Base-by-base conservation (phyloP, 2,329 filamentous ascomycete species). In the Ophiostoma montium region DNA sequence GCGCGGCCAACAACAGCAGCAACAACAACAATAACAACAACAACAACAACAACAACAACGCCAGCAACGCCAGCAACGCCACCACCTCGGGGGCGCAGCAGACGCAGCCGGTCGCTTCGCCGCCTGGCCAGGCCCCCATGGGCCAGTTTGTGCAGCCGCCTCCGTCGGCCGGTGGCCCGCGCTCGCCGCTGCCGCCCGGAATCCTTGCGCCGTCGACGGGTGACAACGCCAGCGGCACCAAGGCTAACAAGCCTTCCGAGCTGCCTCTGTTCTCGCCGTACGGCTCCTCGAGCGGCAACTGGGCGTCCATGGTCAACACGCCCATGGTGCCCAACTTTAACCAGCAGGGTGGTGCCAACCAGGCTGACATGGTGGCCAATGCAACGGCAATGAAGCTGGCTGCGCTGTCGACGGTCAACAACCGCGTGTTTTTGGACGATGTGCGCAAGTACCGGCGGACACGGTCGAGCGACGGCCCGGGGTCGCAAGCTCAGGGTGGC, bases 371-470 rank as follows among this genome's bases (percentile, higher is more conserved):
- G 90, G 84, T 98, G 51, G 92, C 92, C 52, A 98, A 96, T 62
- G 92, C 92, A 23, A 96, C 92, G 15, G 92, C 92, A 19, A 98
- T 98, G 92, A 98, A 98, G 66, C 76, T 98, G 47, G 92, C 92
- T 42, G 92, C 92, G 16, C 72, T 98, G 42, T 96, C 90, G 5
- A 98, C 92, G 3, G 92, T 98, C 46, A 98, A 96, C 70, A 98
- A 96, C 65, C 85, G 92, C 38, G 95, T 98, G 60, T 89, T 92
- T 47, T 74, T 98, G 52, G 92, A 98, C 60, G 92, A 98, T 63
- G 90, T 94, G 54, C 86, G 89, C 61, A 96, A 96, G 68, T 96
- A 92, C 66, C 86, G 92, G 55, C 85, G 90, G 52, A 80, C 88
- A 56, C 80, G 89, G 52, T 95, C 92, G 45, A 89, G 88, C 58